Evolutionary conservation across 2,329 filamentous ascomycete genomes (phyloP), one percentile per base, ranked within the genome.

Genomic region (Penicillium sp.): DNA sequence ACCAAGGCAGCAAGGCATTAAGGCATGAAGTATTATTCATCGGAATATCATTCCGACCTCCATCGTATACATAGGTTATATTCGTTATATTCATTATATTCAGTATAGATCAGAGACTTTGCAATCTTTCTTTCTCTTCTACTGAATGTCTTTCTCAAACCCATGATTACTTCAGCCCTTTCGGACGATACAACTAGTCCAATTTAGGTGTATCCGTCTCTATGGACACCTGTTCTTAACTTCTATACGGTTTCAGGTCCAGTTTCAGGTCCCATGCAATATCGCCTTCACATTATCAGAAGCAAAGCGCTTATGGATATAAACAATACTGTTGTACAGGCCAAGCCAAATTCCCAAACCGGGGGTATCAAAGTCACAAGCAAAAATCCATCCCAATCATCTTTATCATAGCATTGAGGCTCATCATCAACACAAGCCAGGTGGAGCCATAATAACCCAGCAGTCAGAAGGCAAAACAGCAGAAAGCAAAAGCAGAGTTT

Each of bases 311-410:
- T 48, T 13, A 31, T 47, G n/a, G n/a, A 31, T n/a, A 47, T 48
- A 53, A 48, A 34, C 23, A 46, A 45, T 31, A 40, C 27, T 34
- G 27, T 54, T 40, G 13, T 56, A 56, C 43, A 56, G 27, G 36
- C 21, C 33, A 49, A 55, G 25, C 7, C 52, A 43, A 50, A 10
- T 19, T 39, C 43, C 41, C 49, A 46, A 41, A 9, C 29, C 48
- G n/a, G 49, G 49, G 54, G 54, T 56, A 56, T 56, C 49, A 52
- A 56, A 51, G 39, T 38, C 25, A 13, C 27, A 44, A 45, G 21
- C 49, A 56, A 52, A 52, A 5, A 46, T 29, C 41, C 54, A 21
- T 53, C 49, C 53, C 54, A 56, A 36, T 56, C 49, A 36, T 56
- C 36, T 39, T n/a, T 50, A 31, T 54, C 43, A 34, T 51, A 38